Evolutionary conservation across 768 basidiomycete genomes (phyloP), one percentile per base, ranked within the genome.

Genomic region (Cubamyces sp.): DNA sequence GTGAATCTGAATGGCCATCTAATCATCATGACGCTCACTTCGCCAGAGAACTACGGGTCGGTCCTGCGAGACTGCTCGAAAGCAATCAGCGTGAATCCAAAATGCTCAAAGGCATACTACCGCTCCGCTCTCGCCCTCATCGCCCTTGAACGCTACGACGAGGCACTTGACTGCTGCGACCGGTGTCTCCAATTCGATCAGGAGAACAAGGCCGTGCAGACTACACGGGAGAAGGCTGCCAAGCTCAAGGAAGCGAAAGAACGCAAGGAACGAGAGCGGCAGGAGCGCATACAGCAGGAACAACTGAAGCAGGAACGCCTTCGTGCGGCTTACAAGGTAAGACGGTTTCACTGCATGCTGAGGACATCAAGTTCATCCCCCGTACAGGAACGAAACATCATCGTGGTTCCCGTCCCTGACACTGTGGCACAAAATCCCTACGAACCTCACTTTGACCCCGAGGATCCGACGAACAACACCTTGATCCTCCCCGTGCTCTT

Each of bases 401-500:
- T 90, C 62, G 69, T 78, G 11, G 72, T 86, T 14, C 79, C 78
- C n/a, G 82, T 79, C 57, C 80, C 82, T 19, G 81, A 83, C 28
- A 74, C 69, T 25, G 79, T 81, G 28, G 76, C 80, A 41, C 78
- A 78, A 54, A 86, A 82, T 68, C 85, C 85, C 7, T 87, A 84
- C 69, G 74, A 76, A 53, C 87, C 91, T 8, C 82, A 84, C 57
- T 89, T 90, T 68, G 87, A 90, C 69, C 71, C 82, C 3, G 85
- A 88, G 63, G 90, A 87, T 74, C 71, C 84, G 59, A 76, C 85
- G 59, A 66, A 81, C 66, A 71, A 74, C 63, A 87, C 86, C 0
- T 81, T 96, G 14, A 74, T 96, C 64, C 73, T 97, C 71, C 96
- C 97, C 2, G 88, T 90, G 43, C 92, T 97, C 79, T 90, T 98